A percentile compares a stretch with the other conserved stretches of the same genome.
These are phyloP conservation scores for Fragilariopsis cylindrus DNA, from an alignment of 108 stramenopile species.

Conservation along the genomic window DNA sequence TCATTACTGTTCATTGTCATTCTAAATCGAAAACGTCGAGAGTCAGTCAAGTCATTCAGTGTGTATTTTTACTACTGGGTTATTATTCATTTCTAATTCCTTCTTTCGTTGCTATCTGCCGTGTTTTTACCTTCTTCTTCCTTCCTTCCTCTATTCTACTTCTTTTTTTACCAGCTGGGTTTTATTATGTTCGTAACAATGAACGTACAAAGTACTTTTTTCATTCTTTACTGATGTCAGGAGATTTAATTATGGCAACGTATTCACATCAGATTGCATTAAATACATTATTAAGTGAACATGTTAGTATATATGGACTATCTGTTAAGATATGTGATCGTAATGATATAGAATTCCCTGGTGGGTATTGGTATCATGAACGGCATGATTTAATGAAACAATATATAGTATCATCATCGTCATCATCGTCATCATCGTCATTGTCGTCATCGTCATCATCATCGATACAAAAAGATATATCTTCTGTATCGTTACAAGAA, in stretches of 20 bases:
- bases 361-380: constrained; percentile 53
- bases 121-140: constrained; percentile 18
- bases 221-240: constrained; percentile 53
- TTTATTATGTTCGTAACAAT: constrained; percentile 82
- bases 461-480: no score
- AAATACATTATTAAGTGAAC: constrained; percentile 62
- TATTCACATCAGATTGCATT: constrained; percentile 73
- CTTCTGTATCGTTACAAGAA: no score
- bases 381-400: constrained; percentile 39
- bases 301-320: constrained; percentile 65
- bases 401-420: no score
- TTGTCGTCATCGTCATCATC: no score
- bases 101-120: not conserved
- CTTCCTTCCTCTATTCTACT: constrained; percentile 44
- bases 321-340: constrained; percentile 61
- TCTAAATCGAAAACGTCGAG: no score
- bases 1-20: no score
- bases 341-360: constrained; percentile 59
- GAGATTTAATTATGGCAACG: constrained; percentile 60
- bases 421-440: no score
- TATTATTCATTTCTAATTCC: not conserved
- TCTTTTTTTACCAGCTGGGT: constrained; percentile 12
- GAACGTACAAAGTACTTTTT: constrained; percentile 65
- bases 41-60: no score
- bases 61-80: not conserved